These are phyloP conservation scores for Talaromyces stipitatus DNA, from an alignment of 495 filamentous ascomycete genomes.

Conservation along the genomic window DNA sequence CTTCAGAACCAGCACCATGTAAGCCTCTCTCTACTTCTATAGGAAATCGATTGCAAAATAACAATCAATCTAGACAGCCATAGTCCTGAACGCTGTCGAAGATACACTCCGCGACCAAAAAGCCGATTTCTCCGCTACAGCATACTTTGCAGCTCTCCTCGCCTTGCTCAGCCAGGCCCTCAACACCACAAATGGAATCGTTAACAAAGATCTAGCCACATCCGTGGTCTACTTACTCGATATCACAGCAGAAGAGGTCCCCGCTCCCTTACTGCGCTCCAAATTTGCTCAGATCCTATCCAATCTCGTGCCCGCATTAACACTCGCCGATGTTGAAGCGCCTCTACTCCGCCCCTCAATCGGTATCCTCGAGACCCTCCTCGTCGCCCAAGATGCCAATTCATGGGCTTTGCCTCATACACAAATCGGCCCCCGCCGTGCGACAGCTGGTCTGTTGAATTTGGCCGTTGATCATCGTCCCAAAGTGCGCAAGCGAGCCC, in stretches of 20 bases:
- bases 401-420: conserved; percentile 81
- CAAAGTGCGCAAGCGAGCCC: conserved; percentile 90
- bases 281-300: conserved; percentile 92
- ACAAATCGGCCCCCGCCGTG: conserved; percentile 80
- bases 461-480: conserved; percentile 82
- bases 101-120: conserved; percentile 84
- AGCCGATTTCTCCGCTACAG: conserved; percentile 72
- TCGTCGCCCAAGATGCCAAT: conserved; percentile 77
- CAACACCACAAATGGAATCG: conserved; percentile 48
- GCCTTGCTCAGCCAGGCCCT: conserved; percentile 75
- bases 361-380: conserved; percentile 80
- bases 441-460: conserved; percentile 75
- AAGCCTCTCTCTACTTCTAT: conserved; percentile 13
- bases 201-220: conserved; percentile 77
- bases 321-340: conserved; percentile 75
- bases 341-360: conserved; percentile 83
- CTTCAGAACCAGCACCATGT: conserved; percentile 93
- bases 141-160: conserved; percentile 93
- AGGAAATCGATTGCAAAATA: not conserved
- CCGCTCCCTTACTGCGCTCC: conserved; percentile 74
- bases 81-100: conserved; percentile 86
- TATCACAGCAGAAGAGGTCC: conserved; percentile 72
- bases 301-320: conserved; percentile 74
- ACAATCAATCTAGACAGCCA: no score
- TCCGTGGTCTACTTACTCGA: conserved; percentile 96